Evolutionary conservation across 768 basidiomycete species (phyloP), one percentile per base, ranked within the genome.

Genomic region (Polyporus arcularius): DNA sequence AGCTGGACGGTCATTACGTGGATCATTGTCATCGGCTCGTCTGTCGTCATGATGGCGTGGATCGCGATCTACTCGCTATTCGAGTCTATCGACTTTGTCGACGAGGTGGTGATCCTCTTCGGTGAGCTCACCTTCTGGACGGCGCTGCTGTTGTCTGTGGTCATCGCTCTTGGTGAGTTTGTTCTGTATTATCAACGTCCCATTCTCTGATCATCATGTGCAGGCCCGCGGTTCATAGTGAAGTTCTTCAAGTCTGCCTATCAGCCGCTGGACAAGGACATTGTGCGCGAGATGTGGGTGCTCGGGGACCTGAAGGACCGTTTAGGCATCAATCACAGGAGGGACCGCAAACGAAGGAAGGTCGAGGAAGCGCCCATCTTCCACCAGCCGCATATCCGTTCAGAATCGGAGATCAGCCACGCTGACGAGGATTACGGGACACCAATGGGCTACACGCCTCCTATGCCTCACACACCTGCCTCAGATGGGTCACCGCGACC

Each of bases 281-380:
- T 98, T 57, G 80, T 98, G 8, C 87, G 96, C 31, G 96, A 98
- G 78, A 89, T 87, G 84, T 94, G 91, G 92, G 90, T 94, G 4
- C 68, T 73, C 59, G 92, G 92, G 4, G 86, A 93, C 68, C 79
- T 94, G 57, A 94, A 94, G 71, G 91, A 93, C 63, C 84, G 80
- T 42, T 78, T 94, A 4, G 92, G 92, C 3, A 82, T 94, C 57
- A 73, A 77, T 39, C 89, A 87, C 55, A 58, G 68, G 66, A 82
- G 86, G 41, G 85, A 84, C 52, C 73, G 73, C 38, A 84, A 78
- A 68, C 65, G 63, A 49, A 55, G 67, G 40, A 80, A 80, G 61
- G 70, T 84, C 2, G 90, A 93, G 75, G 78, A 81, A 14, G 80
- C 85, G 0, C 89, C 90, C 3, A 92, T 93, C 80, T 89, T 90